Conservation (phyloP, 352 stramenopile species). For the Phytophthora crassamura region DNA sequence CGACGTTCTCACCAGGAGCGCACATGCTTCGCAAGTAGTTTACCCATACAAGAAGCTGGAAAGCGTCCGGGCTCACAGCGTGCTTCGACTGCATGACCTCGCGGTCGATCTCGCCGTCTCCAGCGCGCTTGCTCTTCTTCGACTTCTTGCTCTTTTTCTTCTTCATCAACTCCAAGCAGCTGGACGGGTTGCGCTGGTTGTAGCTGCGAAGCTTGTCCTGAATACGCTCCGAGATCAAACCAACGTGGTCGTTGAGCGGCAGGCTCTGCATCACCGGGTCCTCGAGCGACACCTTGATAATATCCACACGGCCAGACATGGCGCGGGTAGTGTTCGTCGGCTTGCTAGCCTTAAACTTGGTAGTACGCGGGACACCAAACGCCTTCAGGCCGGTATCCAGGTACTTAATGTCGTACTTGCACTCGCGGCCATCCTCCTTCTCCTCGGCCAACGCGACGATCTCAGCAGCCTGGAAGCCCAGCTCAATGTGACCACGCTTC, state of each 20-base stretch:
- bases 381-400: slow-evolving; percentile 83
- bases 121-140: slow-evolving; percentile 67
- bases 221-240: slow-evolving; percentile 88
- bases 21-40: slow-evolving; percentile 98
- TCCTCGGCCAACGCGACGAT: slow-evolving; percentile 72
- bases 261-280: slow-evolving; percentile 91
- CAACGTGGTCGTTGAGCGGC: slow-evolving; percentile 85
- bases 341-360: slow-evolving; percentile 80
- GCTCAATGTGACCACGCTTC: slow-evolving; percentile 86
- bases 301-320: slow-evolving; percentile 83
- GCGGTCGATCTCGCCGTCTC: slow-evolving; percentile 58
- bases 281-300: slow-evolving; percentile 73
- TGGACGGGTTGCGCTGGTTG: slow-evolving; percentile 79
- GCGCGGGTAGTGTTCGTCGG: slow-evolving; percentile 68
- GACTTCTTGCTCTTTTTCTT: slow-evolving; percentile 80
- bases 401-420: slow-evolving; percentile 90
- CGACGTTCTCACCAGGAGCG: slow-evolving; percentile 98
- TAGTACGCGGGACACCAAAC: slow-evolving; percentile 77
- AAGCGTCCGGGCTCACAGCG: slow-evolving; percentile 75
- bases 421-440: slow-evolving; percentile 68
- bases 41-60: slow-evolving; percentile 96
- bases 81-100: slow-evolving; percentile 85
- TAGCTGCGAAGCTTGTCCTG: slow-evolving; percentile 82
- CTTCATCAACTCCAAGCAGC: slow-evolving; percentile 65
- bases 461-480: slow-evolving; percentile 73